Base-by-base conservation (phyloP, 495 filamentous ascomycete species). In the Neurospora africana region DNA sequence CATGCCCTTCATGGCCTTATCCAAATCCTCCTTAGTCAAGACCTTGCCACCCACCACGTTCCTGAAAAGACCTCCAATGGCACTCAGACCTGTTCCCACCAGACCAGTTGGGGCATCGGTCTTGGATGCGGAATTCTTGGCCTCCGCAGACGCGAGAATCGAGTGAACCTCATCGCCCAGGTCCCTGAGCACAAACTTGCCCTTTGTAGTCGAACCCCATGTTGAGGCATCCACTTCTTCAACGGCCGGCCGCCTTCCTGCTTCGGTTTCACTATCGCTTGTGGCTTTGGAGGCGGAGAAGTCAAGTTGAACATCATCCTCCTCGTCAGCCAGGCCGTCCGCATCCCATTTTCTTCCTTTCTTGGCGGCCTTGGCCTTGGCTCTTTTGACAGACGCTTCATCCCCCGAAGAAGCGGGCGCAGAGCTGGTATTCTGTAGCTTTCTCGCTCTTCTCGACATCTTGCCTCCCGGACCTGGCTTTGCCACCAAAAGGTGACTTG, bases 41-140 rank as follows among this genome's bases (percentile, higher is more conserved):
- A 90, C 90, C 82, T 97, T 97, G 27, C 96, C 95, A 61, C 95
- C 95, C 7, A 99, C 91, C 68, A 98, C 91, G 78, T 97, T 97
- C 71, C 92, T 89, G 84, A 99, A 95, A 43, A 98, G 89, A 30
- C 92, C 91, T 9, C 92, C 88, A 72, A 97, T 92, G 3, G 91
- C 90, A 76, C 89, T 92, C 70, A 95, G 82, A 65, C 93, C 87
- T 8, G 93, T 90, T 70, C 90, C 91, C 35, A 97, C 87, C 23
- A 98, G 80, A 4, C 93, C 92, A 21, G 79, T 76, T 5, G 82
- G 73, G 21, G 82, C 72, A 36, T 82, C 83, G 2, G 83, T 73
- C 76, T 81, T 82, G 47, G 83, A 77, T 0, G 81, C 78, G 17
- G 86, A 85, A 43, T 85, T 83, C 78, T 89, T 91, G 68, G 88